Conservation (phyloP, 768 basidiomycete species). For the Kwoniella dejecticola region DNA sequence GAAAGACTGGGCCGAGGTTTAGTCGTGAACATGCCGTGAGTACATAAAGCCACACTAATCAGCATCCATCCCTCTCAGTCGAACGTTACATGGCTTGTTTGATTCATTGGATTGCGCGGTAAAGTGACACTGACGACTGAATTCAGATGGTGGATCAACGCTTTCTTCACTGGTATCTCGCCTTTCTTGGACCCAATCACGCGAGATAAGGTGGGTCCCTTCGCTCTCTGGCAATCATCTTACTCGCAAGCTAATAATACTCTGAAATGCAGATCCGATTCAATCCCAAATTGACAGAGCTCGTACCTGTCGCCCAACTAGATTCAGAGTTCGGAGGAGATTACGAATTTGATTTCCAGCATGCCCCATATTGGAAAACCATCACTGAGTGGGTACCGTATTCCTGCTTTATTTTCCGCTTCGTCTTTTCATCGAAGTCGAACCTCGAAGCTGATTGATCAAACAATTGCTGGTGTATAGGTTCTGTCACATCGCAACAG, state of each 20-base stretch:
- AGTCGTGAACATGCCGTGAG: slow-evolving; percentile 75
- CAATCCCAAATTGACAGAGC: slow-evolving; percentile 76
- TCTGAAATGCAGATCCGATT: slow-evolving; percentile 70
- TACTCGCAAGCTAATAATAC: neutral
- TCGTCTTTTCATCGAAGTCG: too few species aligned
- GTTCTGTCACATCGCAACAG: slow-evolving; percentile 47
- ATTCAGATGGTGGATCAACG: slow-evolving; percentile 58
- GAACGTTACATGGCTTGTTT: too few species aligned
- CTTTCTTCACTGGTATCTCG: slow-evolving; percentile 64
- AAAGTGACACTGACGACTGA: too few species aligned
- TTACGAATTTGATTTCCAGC: slow-evolving; percentile 72
- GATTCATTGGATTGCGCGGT: too few species aligned
- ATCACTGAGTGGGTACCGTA: slow-evolving; percentile 64
- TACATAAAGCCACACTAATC: slow-evolving; percentile 46
- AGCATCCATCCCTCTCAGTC: too few species aligned
- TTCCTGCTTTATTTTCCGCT: neutral
- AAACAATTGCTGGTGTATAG: slow-evolving; percentile 9
- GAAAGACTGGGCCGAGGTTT: slow-evolving; percentile 82
- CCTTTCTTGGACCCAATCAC: slow-evolving; percentile 88
- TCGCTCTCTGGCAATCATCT: neutral
- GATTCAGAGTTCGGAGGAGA: slow-evolving; percentile 82
- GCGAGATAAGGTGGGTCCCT: slow-evolving; percentile 69
- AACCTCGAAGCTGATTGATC: too few species aligned
- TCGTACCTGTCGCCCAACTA: slow-evolving; percentile 73
- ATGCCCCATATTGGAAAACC: slow-evolving; percentile 75